Evolutionary conservation across 2,329 filamentous ascomycete genomes (phyloP).

Genomic region (Paracorniculantispora psalliotae): DNA sequence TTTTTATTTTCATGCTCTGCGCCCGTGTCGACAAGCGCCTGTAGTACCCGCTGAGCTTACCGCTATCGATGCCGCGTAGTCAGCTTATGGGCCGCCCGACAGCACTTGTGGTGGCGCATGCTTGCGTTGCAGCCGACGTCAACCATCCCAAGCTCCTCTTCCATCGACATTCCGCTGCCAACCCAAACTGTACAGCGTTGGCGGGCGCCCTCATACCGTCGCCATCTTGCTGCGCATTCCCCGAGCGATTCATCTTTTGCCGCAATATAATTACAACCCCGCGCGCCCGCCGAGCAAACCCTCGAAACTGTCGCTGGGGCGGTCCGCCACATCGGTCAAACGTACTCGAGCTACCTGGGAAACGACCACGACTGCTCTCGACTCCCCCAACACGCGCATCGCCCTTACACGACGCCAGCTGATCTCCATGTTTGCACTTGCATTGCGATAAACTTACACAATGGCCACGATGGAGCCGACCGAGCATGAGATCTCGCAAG

Average conservation of each 20-base stretch:
- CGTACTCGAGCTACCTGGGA: not conserved
- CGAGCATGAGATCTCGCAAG: constrained; percentile 32
- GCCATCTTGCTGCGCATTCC: not conserved
- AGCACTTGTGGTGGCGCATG: not conserved
- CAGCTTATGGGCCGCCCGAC: not conserved
- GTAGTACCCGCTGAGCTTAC: not conserved
- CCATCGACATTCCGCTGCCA: not conserved
- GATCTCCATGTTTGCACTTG: not conserved
- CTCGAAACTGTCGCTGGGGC: not conserved
- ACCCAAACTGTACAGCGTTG: not conserved
- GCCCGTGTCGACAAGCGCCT: no score
- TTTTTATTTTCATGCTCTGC: no score
- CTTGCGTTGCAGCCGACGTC: constrained; percentile 6
- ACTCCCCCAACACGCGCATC: not conserved
- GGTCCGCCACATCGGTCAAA: not conserved
- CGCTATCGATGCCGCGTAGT: not conserved
- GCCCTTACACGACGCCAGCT: not conserved
- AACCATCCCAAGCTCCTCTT: constrained; percentile 5
- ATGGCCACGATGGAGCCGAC: constrained; percentile 33
- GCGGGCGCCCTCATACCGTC: not conserved
- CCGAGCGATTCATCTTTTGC: not conserved
- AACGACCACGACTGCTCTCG: not conserved
- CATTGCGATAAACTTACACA: not conserved
- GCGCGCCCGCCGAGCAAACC: not conserved
- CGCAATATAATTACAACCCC: not conserved